phyloP scores from a whole-genome alignment of 805 yeast genomes.

The Myxozyma mucilagina region DNA sequence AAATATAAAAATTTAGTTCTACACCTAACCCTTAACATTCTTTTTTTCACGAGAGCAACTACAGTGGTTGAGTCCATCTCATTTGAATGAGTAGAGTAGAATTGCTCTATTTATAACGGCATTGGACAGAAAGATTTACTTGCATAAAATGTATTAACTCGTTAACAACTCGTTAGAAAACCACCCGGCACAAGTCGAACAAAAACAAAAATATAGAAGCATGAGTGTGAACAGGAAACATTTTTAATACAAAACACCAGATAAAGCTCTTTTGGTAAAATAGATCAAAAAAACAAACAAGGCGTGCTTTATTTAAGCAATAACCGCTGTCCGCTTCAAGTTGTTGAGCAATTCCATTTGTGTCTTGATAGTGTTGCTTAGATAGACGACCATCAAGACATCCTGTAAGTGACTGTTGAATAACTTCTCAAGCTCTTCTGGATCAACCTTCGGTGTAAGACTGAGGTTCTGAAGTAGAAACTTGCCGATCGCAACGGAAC shows the following conservation, averaged over 20 bases:
- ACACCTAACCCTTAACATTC: too few species aligned
- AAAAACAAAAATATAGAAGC: neutral
- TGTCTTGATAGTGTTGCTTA: constrained; percentile 79
- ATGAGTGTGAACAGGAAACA: neutral
- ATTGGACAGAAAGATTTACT: neutral
- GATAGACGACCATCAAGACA: constrained; percentile 74
- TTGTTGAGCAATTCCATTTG: constrained; percentile 45
- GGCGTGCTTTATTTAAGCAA: neutral
- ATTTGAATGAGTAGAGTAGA: too few species aligned
- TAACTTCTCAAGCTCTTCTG: constrained; percentile 56
- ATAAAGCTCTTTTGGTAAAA: neutral
- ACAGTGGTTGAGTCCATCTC: too few species aligned
- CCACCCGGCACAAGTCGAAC: neutral
- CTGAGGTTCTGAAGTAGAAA: constrained; percentile 53
- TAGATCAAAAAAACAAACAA: neutral
- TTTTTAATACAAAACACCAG: neutral
- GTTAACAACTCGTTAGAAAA: neutral
- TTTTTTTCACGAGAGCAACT: too few species aligned
- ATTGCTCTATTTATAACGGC: neutral
- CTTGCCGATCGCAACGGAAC: constrained; percentile 57
- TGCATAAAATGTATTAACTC: neutral
- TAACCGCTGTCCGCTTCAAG: constrained; percentile 27
- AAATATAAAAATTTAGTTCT: too few species aligned
- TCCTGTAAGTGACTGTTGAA: constrained; percentile 77
- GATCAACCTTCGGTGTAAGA: constrained; percentile 44